Percentiles rank a stretch among this genome's conserved stretches.
Conservation (phyloP, 371 early-diverging fungal species). For the Chytridiales sp. region DNA sequence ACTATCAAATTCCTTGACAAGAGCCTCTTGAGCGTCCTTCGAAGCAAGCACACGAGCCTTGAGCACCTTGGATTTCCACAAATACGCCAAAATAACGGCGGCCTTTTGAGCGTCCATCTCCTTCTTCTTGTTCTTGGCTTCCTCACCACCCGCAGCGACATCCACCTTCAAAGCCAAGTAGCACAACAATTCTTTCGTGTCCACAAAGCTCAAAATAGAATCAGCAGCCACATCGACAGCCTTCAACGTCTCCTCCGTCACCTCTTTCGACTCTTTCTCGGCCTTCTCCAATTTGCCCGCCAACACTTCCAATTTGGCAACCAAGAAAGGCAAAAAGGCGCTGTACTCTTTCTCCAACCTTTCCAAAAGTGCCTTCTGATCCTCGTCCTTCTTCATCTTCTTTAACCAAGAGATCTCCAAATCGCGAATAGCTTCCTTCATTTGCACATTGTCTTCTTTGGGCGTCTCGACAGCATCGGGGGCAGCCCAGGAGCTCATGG, state of each 20-base stretch:
- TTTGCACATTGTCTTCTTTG: constrained; percentile 38
- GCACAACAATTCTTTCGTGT: constrained; percentile 58
- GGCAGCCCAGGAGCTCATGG: constrained; percentile 26
- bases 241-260: not conserved
- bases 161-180: constrained; percentile 65
- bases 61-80: constrained; percentile 58
- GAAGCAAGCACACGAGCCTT: constrained; percentile 42
- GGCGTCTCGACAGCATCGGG: constrained; percentile 53
- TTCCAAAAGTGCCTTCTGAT: constrained; percentile 56
- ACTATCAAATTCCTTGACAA: constrained; percentile 41
- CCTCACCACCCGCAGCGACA: constrained; percentile 35
- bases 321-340: constrained; percentile 49
- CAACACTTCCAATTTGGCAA: constrained; percentile 59
- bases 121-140: constrained; percentile 58
- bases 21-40: constrained; percentile 33
- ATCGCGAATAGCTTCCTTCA: constrained; percentile 74
- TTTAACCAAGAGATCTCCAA: constrained; percentile 76
- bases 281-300: constrained; percentile 58
- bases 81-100: constrained; percentile 62
- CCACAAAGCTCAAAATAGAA: constrained; percentile 54
- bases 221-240: constrained; percentile 51
- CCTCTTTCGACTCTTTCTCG: constrained; percentile 30
- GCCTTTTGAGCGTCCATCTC: constrained; percentile 70
- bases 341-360: constrained; percentile 59
- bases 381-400: constrained; percentile 64